Base-by-base conservation (phyloP, 495 filamentous ascomycete genomes). In the Xylaria longipes region DNA sequence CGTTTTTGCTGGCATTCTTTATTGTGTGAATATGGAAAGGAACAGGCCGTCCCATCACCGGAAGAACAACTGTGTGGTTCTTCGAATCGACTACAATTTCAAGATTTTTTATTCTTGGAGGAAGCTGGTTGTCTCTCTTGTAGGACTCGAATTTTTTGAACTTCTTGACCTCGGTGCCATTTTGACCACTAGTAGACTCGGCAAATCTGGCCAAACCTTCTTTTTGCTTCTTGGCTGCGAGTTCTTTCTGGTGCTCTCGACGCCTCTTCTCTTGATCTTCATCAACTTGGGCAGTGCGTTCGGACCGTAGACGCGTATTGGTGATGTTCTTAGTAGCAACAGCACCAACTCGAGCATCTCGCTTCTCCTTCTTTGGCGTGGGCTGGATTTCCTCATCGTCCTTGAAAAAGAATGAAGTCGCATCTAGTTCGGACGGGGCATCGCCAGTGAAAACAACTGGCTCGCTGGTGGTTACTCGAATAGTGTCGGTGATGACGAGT, bases 91-190 rank as follows among this genome's bases (percentile, higher is more conserved):
- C 92, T 50, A 97, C 89, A 62, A 99, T 92, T 33, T 90, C 90
- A 54, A 98, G 85, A 75, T 97, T 94, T 76, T 91, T 90, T 72
- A 97, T 90, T 81, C 89, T 89, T 12, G 87, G 77, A 2, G 97
- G 97, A 60, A 99, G 89, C 77, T 98, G 95, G 75, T 95, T 97
- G 80, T 99, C 96, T 33, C 97, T 90, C 83, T 98, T 99, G 84
- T 99, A 99, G 1, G 97, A 98, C 81, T 98, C 97, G 78, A 98
- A 99, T 46, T 92, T 92, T 83, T 98, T 98, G 85, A 98, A 98
- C 81, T 93, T 94, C 86, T 98, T 98, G 79, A 95, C 89, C 60
- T 93, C 89, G 33, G 92, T 91, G n/a, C 95, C 95, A 77, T 97
- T 97, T 50, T 95, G 88, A 69, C 92, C 92, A 15, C 91, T 91